Base-by-base conservation (phyloP, 202 grass and related monocot genomes). In the Digitaria exilis region DNA sequence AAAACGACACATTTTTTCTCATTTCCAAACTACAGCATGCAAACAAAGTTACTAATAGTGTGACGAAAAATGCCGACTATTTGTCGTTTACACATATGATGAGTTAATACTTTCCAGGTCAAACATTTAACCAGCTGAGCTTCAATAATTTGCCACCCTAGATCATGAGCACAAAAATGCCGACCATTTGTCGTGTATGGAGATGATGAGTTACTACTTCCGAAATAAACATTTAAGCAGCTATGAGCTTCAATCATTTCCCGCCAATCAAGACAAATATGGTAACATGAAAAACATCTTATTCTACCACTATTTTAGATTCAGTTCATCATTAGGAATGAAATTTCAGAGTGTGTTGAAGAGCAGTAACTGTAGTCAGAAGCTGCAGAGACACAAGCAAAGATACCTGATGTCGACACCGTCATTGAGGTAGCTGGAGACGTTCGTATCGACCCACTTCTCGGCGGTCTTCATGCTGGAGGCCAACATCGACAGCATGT, bases 371-470 rank as follows among this genome's bases (percentile, higher is more conserved):
- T 9, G 28, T 7, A n/a, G 19, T 19, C 69, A 80, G 58, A 60
- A 49, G 51, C 28, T 70, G 16, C 22, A 81, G 7, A 42, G 8
- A 14, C n/a, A 54, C 39, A 54, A 28, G 58, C 64, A 19, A 65
- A 65, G 21, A 41, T 90, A 98, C 96, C 91, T 96, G 87, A 98
- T 80, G 69, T 78, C 81, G 69, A 93, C 93, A 25, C 91, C 93
- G 5, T 90, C 77, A 42, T 91, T 89, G 83, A 89, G 69, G 87
- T 60, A 90, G 80, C 77, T 59, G 51, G 96, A 98, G 59, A 90
- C 85, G 76, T 98, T 98, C 58, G 49, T 92, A 51, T 94, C 85
- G 45, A 98, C 96, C 96, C 96, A 98, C 48, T 90, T 85, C 83
- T 95, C 76, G 1, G 96, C 96, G 41, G 85, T 54, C 82, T 86